Base-by-base conservation (phyloP, 768 basidiomycete species). In the Chlorophyllum brunneum region DNA sequence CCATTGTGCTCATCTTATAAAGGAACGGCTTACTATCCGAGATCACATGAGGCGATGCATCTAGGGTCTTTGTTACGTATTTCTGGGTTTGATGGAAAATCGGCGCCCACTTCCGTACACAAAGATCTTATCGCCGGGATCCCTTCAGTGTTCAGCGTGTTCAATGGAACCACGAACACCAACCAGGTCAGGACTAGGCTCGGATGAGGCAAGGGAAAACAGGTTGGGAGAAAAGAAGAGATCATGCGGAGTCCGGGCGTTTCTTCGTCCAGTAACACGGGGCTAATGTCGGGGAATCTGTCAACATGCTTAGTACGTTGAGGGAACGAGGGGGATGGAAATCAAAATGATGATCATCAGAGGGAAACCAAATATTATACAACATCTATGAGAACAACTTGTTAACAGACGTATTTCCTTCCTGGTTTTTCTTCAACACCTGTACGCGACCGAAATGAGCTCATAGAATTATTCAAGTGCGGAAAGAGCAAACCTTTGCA, bases 351-450 rank as follows among this genome's bases (percentile, higher is more conserved):
- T n/a, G n/a, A n/a, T 5, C 15, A 36, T 36, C 16, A 36, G 11
- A 34, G 11, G 33, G 16, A n/a, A 36, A 36, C 15, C 2, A 31
- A 31, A 31, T 36, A 36, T 5, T 36, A 16, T 45, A 53, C 36
- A 46, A 22, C n/a, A 16, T 73, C 76, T 79, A 89, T 52, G 87
- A 87, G 77, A 97, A 98, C 49, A 98, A 70, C 75, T 95, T 98
- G 78, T 89, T 93, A 59, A 93, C 88, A 0, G 88, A 91, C 22
- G 91, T 97, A 67, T 95, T 95, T 13, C 85, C 87, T 60, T 97
- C 94, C 61, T 95, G 90, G 76, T 94, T 92, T 80, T 95, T 95
- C 83, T 97, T 98, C 62, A 95, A 71, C 7, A 92, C 86, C 84
- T 86, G 48, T 5, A 56, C 10, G 36, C n/a, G 26, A n/a, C n/a